These are phyloP conservation scores for Dalbergia oliveri DNA, from an alignment of 306 rosid genomes.

Conservation along the genomic window DNA sequence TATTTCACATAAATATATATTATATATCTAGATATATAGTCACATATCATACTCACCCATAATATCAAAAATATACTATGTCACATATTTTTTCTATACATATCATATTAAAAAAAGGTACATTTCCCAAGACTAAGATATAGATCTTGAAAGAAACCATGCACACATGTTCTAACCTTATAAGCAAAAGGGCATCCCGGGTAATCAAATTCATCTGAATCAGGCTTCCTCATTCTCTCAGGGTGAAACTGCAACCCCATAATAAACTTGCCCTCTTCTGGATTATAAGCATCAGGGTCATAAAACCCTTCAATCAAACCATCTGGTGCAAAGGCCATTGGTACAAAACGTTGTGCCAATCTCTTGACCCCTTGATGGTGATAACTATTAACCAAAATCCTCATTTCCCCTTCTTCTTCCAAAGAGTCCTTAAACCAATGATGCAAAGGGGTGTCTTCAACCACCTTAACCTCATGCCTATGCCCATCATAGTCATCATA, in stretches of 20 bases:
- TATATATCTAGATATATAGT: too few species aligned
- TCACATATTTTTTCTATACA: too few species aligned
- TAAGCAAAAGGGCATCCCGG: slow-evolving; percentile 90
- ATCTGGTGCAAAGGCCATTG: slow-evolving; percentile 89
- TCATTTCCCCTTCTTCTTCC: slow-evolving; percentile 62
- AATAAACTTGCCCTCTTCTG: slow-evolving; percentile 89
- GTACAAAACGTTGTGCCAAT: slow-evolving; percentile 82
- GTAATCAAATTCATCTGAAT: slow-evolving; percentile 89
- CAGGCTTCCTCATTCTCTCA: slow-evolving; percentile 78
- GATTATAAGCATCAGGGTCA: slow-evolving; percentile 89
- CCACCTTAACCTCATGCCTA: slow-evolving; percentile 74
- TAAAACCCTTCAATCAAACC: slow-evolving; percentile 90
- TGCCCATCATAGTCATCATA: slow-evolving; percentile 93
- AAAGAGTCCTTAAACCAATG: slow-evolving; percentile 81
- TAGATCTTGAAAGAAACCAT: background rate
- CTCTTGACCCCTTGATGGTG: slow-evolving; percentile 95
- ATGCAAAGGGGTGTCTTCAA: slow-evolving; percentile 81
- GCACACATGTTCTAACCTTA: slow-evolving; percentile 53
- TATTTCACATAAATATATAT: too few species aligned
- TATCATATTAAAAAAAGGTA: too few species aligned
- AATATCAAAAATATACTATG: too few species aligned
- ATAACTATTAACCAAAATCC: slow-evolving; percentile 85
- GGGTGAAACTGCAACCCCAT: slow-evolving; percentile 99
- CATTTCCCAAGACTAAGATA: too few species aligned
- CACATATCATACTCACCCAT: too few species aligned